Conservation (phyloP, 2,329 filamentous ascomycete genomes). For the Zymoseptoria crescenta region DNA sequence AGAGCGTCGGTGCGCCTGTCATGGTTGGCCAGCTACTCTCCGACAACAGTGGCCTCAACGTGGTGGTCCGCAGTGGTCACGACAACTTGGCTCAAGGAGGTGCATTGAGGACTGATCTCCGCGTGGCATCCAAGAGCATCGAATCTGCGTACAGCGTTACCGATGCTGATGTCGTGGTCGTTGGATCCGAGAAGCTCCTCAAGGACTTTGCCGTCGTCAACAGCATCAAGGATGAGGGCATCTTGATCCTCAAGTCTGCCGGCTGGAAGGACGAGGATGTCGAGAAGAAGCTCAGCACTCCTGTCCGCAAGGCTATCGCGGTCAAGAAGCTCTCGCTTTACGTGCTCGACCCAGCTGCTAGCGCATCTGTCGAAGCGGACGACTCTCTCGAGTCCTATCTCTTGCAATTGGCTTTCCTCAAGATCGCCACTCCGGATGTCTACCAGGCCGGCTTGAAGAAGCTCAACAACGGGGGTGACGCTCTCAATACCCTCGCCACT, state of each 20-base stretch:
- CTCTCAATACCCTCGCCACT: slow-evolving; percentile 51
- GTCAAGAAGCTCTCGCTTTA: slow-evolving; percentile 64
- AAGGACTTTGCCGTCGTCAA: slow-evolving; percentile 63
- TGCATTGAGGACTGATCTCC: slow-evolving; percentile 73
- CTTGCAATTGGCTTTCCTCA: slow-evolving; percentile 75
- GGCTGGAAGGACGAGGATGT: slow-evolving; percentile 79
- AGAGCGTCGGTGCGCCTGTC: slow-evolving; percentile 56
- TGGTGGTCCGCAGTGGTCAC: slow-evolving; percentile 51
- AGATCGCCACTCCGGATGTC: slow-evolving; percentile 61
- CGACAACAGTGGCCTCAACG: slow-evolving; percentile 52
- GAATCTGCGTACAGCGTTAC: slow-evolving; percentile 77
- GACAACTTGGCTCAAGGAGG: slow-evolving; percentile 67
- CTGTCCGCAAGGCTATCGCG: slow-evolving; percentile 63
- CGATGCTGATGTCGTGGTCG: slow-evolving; percentile 68
- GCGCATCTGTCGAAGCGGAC: slow-evolving; percentile 61
- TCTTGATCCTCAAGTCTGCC: slow-evolving; percentile 54
- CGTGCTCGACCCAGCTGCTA: slow-evolving; percentile 63
- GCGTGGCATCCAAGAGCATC: slow-evolving; percentile 71
- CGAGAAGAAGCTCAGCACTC: slow-evolving; percentile 72
- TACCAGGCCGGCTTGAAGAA: slow-evolving; percentile 58
- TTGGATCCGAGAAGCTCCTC: slow-evolving; percentile 73
- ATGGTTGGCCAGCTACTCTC: slow-evolving; percentile 54
- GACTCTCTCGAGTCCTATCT: slow-evolving; percentile 56
- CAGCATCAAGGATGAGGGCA: slow-evolving; percentile 32
- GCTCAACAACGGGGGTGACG: slow-evolving; percentile 54